Evolutionary conservation across 2,329 filamentous ascomycete species (phyloP).

Genomic region (Balansia obtecta): DNA sequence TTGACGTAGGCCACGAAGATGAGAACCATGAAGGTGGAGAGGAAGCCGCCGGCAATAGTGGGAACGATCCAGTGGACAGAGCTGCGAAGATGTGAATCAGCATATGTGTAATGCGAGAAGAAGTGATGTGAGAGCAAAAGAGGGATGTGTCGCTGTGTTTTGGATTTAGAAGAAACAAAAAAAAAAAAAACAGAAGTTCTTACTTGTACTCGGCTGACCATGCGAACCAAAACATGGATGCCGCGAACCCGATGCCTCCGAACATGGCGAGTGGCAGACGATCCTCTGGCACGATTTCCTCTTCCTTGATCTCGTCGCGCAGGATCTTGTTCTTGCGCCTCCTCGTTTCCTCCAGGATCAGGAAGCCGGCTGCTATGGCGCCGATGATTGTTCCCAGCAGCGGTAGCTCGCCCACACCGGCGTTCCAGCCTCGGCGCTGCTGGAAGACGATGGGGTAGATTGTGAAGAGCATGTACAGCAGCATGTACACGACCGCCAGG

Average conservation of each 20-base stretch:
- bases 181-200: slow-evolving; percentile 13
- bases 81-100: slow-evolving; percentile 14
- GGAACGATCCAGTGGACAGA: slow-evolving; percentile 44
- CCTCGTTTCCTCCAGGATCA: slow-evolving; percentile 28
- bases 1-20: slow-evolving; percentile 41
- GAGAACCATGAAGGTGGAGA: slow-evolving; percentile 23
- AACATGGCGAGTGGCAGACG: slow-evolving; percentile 48
- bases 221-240: slow-evolving; percentile 50
- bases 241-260: slow-evolving; percentile 37
- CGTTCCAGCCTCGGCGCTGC: slow-evolving; percentile 38
- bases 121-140: no score
- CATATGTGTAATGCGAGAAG: background rate
- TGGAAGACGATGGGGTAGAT: slow-evolving; percentile 45
- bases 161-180: no score
- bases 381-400: slow-evolving; percentile 38
- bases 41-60: slow-evolving; percentile 23
- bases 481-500: slow-evolving; percentile 37
- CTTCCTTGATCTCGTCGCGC: slow-evolving; percentile 20
- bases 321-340: slow-evolving; percentile 25
- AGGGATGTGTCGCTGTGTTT: background rate
- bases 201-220: slow-evolving; percentile 41
- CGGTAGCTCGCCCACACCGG: slow-evolving; percentile 38
- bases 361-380: slow-evolving; percentile 28
- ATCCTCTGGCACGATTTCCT: slow-evolving; percentile 29
- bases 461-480: slow-evolving; percentile 45